Conservation (phyloP, 1,284 basidiomycete species). For the Malassezia dermatis region DNA sequence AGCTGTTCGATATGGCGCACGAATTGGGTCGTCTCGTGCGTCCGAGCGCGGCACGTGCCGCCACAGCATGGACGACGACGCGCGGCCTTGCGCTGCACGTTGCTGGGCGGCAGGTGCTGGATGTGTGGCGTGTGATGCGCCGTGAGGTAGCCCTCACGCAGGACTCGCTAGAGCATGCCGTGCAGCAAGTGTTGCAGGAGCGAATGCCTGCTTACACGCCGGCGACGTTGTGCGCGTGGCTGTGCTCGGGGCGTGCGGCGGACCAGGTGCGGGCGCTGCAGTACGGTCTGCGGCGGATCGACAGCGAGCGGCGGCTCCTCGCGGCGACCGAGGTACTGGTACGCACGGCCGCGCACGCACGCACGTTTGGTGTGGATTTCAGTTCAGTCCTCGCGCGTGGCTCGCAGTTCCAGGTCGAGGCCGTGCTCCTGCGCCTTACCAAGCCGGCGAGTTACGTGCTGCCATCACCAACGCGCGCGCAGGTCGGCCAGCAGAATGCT, state of each 20-base stretch:
- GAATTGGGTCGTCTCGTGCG: slow-evolving; percentile 46
- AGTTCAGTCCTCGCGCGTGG: slow-evolving; percentile 87
- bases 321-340: slow-evolving; percentile 37
- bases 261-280: slow-evolving; percentile 19
- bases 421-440: slow-evolving; percentile 93
- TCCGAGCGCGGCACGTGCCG: slow-evolving; percentile 3
- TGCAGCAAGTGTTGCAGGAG: slow-evolving; percentile 49
- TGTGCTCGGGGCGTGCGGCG: slow-evolving; percentile 45
- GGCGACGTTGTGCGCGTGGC: slow-evolving; percentile 64
- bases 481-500: slow-evolving; percentile 67
- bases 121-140: slow-evolving; percentile 84
- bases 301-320: slow-evolving; percentile 31
- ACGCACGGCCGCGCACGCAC: slow-evolving; percentile 66
- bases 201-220: slow-evolving; percentile 62
- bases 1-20: slow-evolving; percentile 36
- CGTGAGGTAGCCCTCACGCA: slow-evolving; percentile 67
- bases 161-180: slow-evolving; percentile 84
- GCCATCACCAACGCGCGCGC: slow-evolving; percentile 34
- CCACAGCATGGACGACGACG: slow-evolving; percentile 57
- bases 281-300: slow-evolving; percentile 31
- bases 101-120: slow-evolving; percentile 77
- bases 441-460: slow-evolving; percentile 69
- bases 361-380: slow-evolving; percentile 94
- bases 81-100: slow-evolving; percentile 75
- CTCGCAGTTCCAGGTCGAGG: slow-evolving; percentile 96